phyloP scores from a whole-genome alignment of 1,284 basidiomycete species.

The Malassezia furfur region DNA sequence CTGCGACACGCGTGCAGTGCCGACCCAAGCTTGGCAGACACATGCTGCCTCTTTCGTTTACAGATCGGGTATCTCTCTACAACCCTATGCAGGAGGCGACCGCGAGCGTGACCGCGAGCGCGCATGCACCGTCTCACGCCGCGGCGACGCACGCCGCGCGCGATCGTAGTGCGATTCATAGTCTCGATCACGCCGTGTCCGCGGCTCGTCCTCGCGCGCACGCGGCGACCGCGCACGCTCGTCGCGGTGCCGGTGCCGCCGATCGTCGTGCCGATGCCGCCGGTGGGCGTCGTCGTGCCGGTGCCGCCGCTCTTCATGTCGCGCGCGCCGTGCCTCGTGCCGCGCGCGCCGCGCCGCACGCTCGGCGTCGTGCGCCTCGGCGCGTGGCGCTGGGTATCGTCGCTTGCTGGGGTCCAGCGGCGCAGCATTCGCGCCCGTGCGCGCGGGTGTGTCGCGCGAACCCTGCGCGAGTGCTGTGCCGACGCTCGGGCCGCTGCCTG shows the following conservation, averaged over 20 bases:
- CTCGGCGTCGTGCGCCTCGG: not conserved
- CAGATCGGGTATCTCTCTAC: too few relatives aligned
- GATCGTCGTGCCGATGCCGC: too few relatives aligned
- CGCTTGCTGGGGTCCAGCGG: constrained; percentile 13
- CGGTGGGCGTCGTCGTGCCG: not conserved
- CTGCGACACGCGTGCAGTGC: too few relatives aligned
- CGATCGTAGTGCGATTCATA: too few relatives aligned
- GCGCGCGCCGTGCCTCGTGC: not conserved
- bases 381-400: not conserved
- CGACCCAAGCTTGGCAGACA: too few relatives aligned
- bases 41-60: too few relatives aligned
- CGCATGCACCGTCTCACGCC: too few relatives aligned
- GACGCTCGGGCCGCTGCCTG: not conserved
- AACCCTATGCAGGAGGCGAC: too few relatives aligned
- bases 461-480: not conserved
- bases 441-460: not conserved
- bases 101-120: too few relatives aligned
- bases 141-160: too few relatives aligned
- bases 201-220: too few relatives aligned
- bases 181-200: too few relatives aligned
- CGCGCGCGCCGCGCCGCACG: not conserved
- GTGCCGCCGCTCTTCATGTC: not conserved
- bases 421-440: constrained; percentile 16
- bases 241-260: not conserved
- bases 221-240: not conserved